Evolutionary conservation across 2,329 filamentous ascomycete species (phyloP), one percentile per base, ranked within the genome.

Genomic region (Tympanopsis confertula): DNA sequence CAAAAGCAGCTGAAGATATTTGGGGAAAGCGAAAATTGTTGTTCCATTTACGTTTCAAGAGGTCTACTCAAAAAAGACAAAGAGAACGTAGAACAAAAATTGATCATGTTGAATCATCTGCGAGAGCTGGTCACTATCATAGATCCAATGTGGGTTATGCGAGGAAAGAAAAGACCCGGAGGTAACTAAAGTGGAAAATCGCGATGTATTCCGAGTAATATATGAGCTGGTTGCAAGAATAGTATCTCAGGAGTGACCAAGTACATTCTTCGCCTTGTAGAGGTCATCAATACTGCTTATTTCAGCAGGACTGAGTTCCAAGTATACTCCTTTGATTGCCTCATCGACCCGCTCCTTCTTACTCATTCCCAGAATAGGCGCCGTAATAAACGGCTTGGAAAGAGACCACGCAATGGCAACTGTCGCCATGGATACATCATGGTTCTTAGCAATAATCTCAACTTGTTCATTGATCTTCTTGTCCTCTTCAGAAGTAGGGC

Each of bases 311-410:
- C n/a, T 38, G 13, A 38, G 28, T 7, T 35, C 17, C n/a, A 38
- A 38, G 13, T 38, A 18, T 17, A 35, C 14, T 19, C 26, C 37
- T 35, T 30, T 13, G 4, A 38, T 20, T 7, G 37, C 37, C 26
- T 38, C 37, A 20, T 38, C 37, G 17, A 38, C 37, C 13, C 37
- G 14, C 28, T 38, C 37, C 19, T 35, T 38, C 26, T 38, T 38
- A 35, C 48, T 53, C 47, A 54, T 42, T 7, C 51, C 51, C 36
- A 54, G 36, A 41, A 54, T 53, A 3, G 51, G 51, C 18, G 51
- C 41, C 7, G 50, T 47, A 19, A 54, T 48, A 35, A 53, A 53
- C 3, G 51, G 47, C 42, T 53, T 54, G 12, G 47, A 50, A 37
- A 50, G 30, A 19, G 22, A 15, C 37, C 37, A 38, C 24, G 37